Percentiles rank a stretch among this genome's conserved stretches.
These are phyloP conservation scores for Geotrichum phurueaensis DNA, from an alignment of 1,139 yeast genomes.

Conservation along the genomic window DNA sequence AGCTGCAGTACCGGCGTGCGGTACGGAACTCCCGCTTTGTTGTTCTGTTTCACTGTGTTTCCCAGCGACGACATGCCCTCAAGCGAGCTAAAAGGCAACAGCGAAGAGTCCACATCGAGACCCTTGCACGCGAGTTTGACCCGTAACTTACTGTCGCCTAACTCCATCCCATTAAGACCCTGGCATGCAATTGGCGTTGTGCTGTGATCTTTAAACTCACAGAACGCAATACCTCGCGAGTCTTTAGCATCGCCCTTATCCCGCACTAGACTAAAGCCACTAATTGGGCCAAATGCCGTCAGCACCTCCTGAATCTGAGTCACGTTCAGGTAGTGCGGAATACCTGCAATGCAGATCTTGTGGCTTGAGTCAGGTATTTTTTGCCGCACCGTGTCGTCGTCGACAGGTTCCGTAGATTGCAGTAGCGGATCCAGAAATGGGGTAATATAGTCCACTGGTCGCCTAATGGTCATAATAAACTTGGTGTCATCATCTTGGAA, in stretches of 20 bases:
- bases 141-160: constrained; percentile 32
- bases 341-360: constrained; percentile 30
- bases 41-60: constrained; percentile 15
- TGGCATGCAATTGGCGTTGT: constrained; percentile 30
- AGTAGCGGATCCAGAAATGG: constrained; percentile 24
- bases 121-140: constrained; percentile 37
- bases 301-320: constrained; percentile 38
- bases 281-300: constrained; percentile 38
- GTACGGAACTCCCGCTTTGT: constrained; percentile 8
- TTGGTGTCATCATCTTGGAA: constrained; percentile 28
- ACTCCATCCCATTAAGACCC: constrained; percentile 32
- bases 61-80: constrained; percentile 25
- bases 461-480: constrained; percentile 35
- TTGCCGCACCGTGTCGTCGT: not conserved
- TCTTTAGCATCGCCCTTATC: constrained; percentile 33
- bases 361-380: constrained; percentile 2
- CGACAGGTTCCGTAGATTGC: not conserved
- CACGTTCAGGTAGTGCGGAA: constrained; percentile 39
- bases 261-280: constrained; percentile 33
- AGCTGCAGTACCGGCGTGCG: constrained; percentile 54
- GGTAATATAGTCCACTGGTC: constrained; percentile 64
- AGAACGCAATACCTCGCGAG: constrained; percentile 44
- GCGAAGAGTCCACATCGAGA: constrained; percentile 26
- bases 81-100: constrained; percentile 25
- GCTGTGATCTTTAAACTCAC: constrained; percentile 34